These are phyloP conservation scores for Triticum timopheevii DNA, from an alignment of 176 grass and related monocot species.

Conservation along the genomic window DNA sequence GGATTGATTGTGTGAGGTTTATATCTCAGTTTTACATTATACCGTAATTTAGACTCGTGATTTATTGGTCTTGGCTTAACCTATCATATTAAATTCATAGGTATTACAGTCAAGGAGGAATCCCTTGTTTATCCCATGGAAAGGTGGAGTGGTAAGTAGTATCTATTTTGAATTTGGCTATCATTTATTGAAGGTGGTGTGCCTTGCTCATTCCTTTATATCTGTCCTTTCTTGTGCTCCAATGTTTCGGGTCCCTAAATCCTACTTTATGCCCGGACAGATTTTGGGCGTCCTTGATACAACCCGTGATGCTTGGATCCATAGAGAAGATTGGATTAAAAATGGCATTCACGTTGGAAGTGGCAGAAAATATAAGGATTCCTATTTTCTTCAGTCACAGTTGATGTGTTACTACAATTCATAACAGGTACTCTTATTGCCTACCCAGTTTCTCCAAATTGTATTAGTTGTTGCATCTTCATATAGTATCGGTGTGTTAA, in stretches of 20 bases:
- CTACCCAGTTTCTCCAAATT: background rate
- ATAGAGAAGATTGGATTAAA: slow-evolving; percentile 96
- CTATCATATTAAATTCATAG: slow-evolving; percentile 47
- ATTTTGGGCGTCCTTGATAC: slow-evolving; percentile 91
- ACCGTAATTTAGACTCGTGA: background rate
- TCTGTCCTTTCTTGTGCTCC: background rate
- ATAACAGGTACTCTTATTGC: slow-evolving; percentile 40
- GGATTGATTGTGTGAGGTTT: slow-evolving; percentile 3
- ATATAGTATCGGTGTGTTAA: background rate
- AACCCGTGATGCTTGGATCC: slow-evolving; percentile 87
- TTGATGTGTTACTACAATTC: slow-evolving; percentile 92
- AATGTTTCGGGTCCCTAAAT: slow-evolving; percentile 5
- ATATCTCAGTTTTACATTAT: background rate
- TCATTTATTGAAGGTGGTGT: background rate
- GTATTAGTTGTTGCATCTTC: background rate
- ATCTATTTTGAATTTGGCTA: slow-evolving; percentile 25
- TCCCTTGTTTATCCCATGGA: slow-evolving; percentile 92
- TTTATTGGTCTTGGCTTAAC: slow-evolving; percentile 19
- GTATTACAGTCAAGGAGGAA: slow-evolving; percentile 87
- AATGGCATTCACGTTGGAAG: slow-evolving; percentile 80
- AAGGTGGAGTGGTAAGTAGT: slow-evolving; percentile 92
- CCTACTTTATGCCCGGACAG: slow-evolving; percentile 28
- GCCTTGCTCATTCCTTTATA: background rate
- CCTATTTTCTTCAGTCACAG: slow-evolving; percentile 90
- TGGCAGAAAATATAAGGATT: slow-evolving; percentile 96